phyloP scores from a whole-genome alignment of 2,329 filamentous ascomycete genomes.

The Ceratocystis albifundus region DNA sequence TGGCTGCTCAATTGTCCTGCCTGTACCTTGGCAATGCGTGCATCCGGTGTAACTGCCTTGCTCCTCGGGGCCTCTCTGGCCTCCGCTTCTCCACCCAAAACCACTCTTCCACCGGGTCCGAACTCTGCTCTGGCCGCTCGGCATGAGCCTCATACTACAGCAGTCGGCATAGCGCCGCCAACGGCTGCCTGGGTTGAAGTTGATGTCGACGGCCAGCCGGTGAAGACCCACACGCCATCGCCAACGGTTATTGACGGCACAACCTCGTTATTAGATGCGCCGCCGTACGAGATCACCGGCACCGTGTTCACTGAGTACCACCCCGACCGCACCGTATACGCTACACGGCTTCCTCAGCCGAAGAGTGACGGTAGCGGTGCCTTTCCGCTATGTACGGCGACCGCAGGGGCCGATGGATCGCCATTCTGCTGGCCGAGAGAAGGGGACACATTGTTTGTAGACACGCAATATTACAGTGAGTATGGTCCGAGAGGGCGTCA shows the following conservation, averaged over 20 bases:
- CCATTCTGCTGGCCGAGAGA: conserved; percentile 43
- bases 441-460: conserved; percentile 36
- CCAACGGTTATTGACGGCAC: conserved; percentile 37
- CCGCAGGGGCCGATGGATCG: conserved; percentile 38
- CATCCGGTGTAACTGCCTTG: conserved; percentile 14
- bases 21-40: conserved; percentile 14
- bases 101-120: background rate
- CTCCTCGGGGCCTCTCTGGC: conserved; percentile 17
- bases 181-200: conserved; percentile 43
- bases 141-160: conserved; percentile 11
- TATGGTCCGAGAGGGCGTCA: background rate
- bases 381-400: conserved; percentile 37
- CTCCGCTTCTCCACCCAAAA: conserved; percentile 9
- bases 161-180: conserved; percentile 27
- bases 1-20: background rate
- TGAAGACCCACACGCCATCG: conserved; percentile 40
- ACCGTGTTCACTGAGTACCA: conserved; percentile 33
- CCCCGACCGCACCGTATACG: conserved; percentile 33
- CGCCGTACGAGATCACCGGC: conserved; percentile 39
- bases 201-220: conserved; percentile 36
- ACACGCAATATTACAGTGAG: conserved; percentile 42
- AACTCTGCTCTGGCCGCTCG: background rate
- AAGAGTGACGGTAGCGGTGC: conserved; percentile 36
- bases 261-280: conserved; percentile 32
- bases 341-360: conserved; percentile 37